Percentiles rank a stretch among this genome's conserved stretches.
These are phyloP conservation scores for Toxicodendron radicans DNA, from an alignment of 345 rosid genomes.

Conservation along the genomic window DNA sequence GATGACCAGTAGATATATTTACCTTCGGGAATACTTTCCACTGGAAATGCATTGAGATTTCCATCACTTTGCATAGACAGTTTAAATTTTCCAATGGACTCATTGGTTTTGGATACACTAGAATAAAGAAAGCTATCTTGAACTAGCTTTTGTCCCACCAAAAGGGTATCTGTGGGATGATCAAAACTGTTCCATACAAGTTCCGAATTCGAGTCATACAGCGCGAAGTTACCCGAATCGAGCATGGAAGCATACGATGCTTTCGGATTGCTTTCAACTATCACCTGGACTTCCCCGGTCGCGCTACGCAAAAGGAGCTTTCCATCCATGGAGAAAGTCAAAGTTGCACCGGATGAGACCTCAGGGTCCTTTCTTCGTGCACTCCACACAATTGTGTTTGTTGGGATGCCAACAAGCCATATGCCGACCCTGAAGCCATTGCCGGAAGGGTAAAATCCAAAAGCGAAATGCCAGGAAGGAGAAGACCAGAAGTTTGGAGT, in stretches of 20 bases:
- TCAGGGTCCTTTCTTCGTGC: neutral
- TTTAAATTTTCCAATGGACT: neutral
- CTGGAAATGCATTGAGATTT: conserved; percentile 1
- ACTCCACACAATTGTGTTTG: neutral
- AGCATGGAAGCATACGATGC: neutral
- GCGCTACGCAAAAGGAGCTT: neutral
- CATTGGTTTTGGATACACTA: conserved; percentile 8
- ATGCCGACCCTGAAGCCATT: conserved; percentile 3
- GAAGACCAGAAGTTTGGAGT: conserved; percentile 12
- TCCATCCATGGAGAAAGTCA: neutral
- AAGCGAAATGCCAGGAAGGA: neutral
- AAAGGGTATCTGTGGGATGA: neutral
- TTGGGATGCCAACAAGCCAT: conserved; percentile 10
- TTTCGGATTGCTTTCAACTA: neutral
- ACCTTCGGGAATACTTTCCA: neutral
- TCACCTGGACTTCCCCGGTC: neutral
- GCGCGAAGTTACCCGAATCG: conserved; percentile 13
- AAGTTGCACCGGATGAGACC: neutral
- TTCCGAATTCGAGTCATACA: neutral
- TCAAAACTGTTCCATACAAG: conserved; percentile 9
- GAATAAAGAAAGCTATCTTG: conserved; percentile 4
- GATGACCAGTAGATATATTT: neutral
- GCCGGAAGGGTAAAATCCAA: neutral
- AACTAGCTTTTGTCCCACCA: neutral
- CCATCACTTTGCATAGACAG: neutral